Evolutionary conservation across 345 rosid species (phyloP).

Genomic region (Euphorbia lathyris): DNA sequence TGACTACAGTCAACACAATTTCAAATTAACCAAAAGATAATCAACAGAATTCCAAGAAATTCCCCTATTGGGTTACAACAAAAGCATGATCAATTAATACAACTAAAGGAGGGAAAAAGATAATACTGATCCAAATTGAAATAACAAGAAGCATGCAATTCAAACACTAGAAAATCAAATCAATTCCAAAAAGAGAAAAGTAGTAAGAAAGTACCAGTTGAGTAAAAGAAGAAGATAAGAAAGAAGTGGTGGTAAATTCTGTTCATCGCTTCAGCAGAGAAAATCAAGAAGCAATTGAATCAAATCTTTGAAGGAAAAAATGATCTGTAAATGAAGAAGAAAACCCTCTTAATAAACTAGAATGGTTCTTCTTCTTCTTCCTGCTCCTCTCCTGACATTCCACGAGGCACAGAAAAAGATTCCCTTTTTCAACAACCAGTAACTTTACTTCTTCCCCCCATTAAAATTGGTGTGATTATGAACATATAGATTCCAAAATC

Average conservation of each 20-base stretch:
- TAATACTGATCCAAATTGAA: constrained; percentile 12
- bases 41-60: neutral
- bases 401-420: constrained; percentile 29
- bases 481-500: neutral
- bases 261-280: constrained; percentile 36
- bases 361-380: constrained; percentile 23
- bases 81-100: neutral
- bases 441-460: constrained; percentile 1
- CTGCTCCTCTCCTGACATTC: constrained; percentile 23
- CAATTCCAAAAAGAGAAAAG: neutral
- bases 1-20: constrained; percentile 18
- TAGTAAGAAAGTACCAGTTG: constrained; percentile 45
- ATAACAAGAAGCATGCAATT: constrained; percentile 2
- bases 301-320: constrained; percentile 1
- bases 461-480: constrained; percentile 12
- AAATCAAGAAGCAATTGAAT: constrained; percentile 27
- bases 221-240: constrained; percentile 36
- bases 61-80: neutral
- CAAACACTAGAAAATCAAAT: neutral
- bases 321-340: constrained; percentile 14
- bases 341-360: constrained; percentile 15
- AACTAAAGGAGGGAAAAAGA: neutral
- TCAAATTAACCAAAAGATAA: constrained; percentile 5
- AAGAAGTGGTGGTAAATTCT: constrained; percentile 26
- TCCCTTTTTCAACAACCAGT: constrained; percentile 17